Evolutionary conservation across 2,329 filamentous ascomycete genomes (phyloP), one percentile per base, ranked within the genome.

Genomic region (Pseudohalonectria lignicola): DNA sequence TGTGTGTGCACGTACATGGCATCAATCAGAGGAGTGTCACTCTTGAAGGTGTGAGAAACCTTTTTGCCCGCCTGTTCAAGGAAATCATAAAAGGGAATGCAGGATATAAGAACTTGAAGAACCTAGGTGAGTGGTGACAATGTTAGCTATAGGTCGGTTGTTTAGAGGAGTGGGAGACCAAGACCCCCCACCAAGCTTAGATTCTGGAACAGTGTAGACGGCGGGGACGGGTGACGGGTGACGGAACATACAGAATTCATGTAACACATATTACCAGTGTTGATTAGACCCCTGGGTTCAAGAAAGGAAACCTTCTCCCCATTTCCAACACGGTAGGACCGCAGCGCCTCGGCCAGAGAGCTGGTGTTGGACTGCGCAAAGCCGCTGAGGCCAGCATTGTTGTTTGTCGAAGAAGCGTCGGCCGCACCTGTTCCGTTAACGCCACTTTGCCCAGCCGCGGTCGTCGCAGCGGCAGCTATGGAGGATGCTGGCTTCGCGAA

Each of bases 221-320:
- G n/a, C n/a, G n/a, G n/a, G n/a, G n/a, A n/a, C n/a, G n/a, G n/a
- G n/a, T n/a, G n/a, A n/a, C n/a, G 18, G 31, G 11, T 15, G 15
- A 4, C 10, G 18, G 21, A 65, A 11, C 85, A 64, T 71, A 94
- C 90, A 45, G 92, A 95, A 67, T 96, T 98, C 92, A 98, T 96
- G 63, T 98, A 98, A 62, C 92, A 98, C 85, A 96, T 93, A 56
- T 98, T 96, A 36, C 92, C 92, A 30, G 90, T 93, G 62, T 98
- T 98, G 48, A 94, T 84, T 53, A 98, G 73, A 35, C 92, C 92
- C 47, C 90, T 77, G 36, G 92, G 92, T 61, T 96, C 86, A 36
- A 98, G 71, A 53, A 95, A 95, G 15, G 82, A 69, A 47, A 90
- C 66, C 50, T 82, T 85, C 23, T 74, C 64, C 28, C 71, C 69